Evolutionary conservation across 2,329 filamentous ascomycete species (phyloP).

Genomic region (Venturia nashicola): DNA sequence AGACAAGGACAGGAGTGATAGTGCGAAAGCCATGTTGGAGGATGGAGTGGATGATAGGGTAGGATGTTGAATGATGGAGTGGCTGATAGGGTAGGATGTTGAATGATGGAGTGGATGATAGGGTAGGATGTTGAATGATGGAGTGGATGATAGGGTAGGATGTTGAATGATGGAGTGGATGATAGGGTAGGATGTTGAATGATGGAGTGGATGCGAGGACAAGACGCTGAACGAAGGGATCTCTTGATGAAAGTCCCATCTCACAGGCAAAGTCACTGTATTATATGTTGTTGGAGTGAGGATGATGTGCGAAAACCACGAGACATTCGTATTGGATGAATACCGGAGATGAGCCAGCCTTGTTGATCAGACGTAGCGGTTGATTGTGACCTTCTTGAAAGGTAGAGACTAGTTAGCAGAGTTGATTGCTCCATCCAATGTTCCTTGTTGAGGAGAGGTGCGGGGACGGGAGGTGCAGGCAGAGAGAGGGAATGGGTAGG

Average conservation of each 20-base stretch:
- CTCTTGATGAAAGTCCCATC: neutral
- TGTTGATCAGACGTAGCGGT: too few relatives aligned
- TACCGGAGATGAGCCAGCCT: neutral
- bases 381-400: neutral
- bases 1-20: constrained; percentile 2
- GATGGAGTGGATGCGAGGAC: neutral
- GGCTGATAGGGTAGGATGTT: too few relatives aligned
- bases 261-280: neutral
- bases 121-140: too few relatives aligned
- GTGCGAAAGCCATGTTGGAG: neutral
- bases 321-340: neutral
- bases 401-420: neutral
- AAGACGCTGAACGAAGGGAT: neutral
- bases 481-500: too few relatives aligned
- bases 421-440: neutral
- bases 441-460: neutral
- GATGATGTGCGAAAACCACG: neutral
- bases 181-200: too few relatives aligned
- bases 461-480: too few relatives aligned
- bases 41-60: neutral
- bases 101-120: too few relatives aligned
- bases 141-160: too few relatives aligned
- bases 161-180: too few relatives aligned
- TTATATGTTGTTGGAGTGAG: neutral
- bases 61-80: too few relatives aligned